These are phyloP conservation scores for Phytophthora lateralis DNA, from an alignment of 352 stramenopile species.

Conservation along the genomic window DNA sequence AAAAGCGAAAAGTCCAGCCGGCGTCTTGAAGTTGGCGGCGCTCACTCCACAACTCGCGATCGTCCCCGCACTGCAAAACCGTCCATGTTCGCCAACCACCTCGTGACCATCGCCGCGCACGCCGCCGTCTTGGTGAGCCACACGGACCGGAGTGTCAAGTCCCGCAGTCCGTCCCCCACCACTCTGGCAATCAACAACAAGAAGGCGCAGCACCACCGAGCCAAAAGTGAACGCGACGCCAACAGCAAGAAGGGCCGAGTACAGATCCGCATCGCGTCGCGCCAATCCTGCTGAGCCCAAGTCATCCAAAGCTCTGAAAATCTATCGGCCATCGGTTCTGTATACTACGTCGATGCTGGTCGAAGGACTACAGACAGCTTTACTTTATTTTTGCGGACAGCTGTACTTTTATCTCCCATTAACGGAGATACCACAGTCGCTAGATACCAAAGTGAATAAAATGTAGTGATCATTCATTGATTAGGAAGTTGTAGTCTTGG, in stretches of 20 bases:
- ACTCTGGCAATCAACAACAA: conserved; percentile 1
- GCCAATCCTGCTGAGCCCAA: conserved; percentile 8
- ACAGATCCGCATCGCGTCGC: conserved; percentile 15
- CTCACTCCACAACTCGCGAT: conserved; percentile 37
- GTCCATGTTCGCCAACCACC: conserved; percentile 41
- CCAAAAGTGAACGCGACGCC: conserved; percentile 24
- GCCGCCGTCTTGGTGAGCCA: conserved; percentile 29
- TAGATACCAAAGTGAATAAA: conserved; percentile 14
- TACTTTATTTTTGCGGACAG: no score
- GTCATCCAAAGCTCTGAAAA: no score
- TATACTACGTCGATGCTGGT: conserved; percentile 1
- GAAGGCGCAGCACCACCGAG: conserved; percentile 11
- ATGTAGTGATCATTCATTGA: conserved; percentile 24
- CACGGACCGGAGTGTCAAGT: conserved; percentile 9
- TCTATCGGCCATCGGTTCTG: neutral
- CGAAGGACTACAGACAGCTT: neutral
- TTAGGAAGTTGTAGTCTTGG: conserved; percentile 8
- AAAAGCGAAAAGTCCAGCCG: conserved; percentile 19
- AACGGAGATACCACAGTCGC: conserved; percentile 2
- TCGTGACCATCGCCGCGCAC: conserved; percentile 40
- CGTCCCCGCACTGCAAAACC: neutral
- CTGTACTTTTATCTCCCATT: no score
- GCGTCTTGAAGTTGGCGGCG: conserved; percentile 21
- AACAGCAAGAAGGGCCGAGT: conserved; percentile 16
- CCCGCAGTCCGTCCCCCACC: conserved; percentile 4